Percentiles rank a stretch among this genome's conserved stretches.
phyloP scores from a whole-genome alignment of 768 basidiomycete species.

The Termitomyces eurrhizus region DNA sequence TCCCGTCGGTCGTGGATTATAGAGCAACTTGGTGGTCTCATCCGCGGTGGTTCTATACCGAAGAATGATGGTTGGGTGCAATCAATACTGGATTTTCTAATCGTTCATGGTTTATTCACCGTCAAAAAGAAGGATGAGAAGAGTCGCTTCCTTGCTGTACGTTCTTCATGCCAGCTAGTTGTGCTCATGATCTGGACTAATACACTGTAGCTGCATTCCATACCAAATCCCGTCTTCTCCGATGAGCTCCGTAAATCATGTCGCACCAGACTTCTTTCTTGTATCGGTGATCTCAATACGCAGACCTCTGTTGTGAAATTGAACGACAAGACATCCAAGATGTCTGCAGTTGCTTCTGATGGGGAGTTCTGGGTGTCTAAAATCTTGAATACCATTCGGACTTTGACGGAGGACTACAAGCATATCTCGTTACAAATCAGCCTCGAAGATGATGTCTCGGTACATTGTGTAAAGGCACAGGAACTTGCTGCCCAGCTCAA shows the following conservation, averaged over 20 bases:
- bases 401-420: slow-evolving; percentile 63
- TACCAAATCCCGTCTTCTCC: slow-evolving; percentile 68
- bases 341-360: slow-evolving; percentile 60
- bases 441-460: slow-evolving; percentile 50
- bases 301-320: slow-evolving; percentile 49
- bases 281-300: slow-evolving; percentile 68
- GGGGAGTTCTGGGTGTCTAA: slow-evolving; percentile 80
- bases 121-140: slow-evolving; percentile 72
- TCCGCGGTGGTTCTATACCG: slow-evolving; percentile 76
- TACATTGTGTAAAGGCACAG: slow-evolving; percentile 41
- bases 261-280: slow-evolving; percentile 65
- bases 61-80: slow-evolving; percentile 79
- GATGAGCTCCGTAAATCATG: slow-evolving; percentile 66
- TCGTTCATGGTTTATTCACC: slow-evolving; percentile 76
- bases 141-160: slow-evolving; percentile 53
- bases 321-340: slow-evolving; percentile 50
- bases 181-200: background rate
- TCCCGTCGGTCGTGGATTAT: slow-evolving; percentile 75
- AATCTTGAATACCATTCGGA: slow-evolving; percentile 50
- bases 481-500: slow-evolving; percentile 38
- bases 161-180: slow-evolving; percentile 22
- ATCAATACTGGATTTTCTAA: slow-evolving; percentile 74
- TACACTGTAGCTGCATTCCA: slow-evolving; percentile 47
- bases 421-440: slow-evolving; percentile 54
- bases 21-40: slow-evolving; percentile 76